Percentiles rank a stretch among this genome's conserved stretches.
Conservation (phyloP, 805 yeast genomes). For the Yarrowia sp. region DNA sequence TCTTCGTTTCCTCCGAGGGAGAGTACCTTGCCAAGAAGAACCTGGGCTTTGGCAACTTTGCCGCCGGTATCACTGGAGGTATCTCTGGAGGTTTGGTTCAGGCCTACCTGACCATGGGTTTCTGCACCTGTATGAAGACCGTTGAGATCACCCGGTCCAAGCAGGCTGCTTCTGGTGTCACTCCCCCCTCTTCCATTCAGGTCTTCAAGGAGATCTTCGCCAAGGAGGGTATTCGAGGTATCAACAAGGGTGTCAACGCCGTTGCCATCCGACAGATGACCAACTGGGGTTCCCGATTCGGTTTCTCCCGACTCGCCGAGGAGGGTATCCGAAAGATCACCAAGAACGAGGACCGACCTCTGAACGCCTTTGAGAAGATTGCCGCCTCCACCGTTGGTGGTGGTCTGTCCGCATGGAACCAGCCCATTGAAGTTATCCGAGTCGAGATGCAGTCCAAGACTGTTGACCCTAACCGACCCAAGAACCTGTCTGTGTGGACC, state of each 20-base stretch:
- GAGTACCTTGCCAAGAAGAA: slow-evolving; percentile 72
- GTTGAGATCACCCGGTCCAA: slow-evolving; percentile 94
- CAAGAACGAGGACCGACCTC: slow-evolving; percentile 65
- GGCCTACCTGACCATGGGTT: slow-evolving; percentile 94
- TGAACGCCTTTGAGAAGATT: slow-evolving; percentile 81
- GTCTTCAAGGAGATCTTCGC: slow-evolving; percentile 85
- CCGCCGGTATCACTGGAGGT: slow-evolving; percentile 95
- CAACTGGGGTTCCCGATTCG: slow-evolving; percentile 98
- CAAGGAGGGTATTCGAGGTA: slow-evolving; percentile 91
- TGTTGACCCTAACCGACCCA: slow-evolving; percentile 93
- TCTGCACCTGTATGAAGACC: slow-evolving; percentile 99
- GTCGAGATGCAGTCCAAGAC: slow-evolving; percentile 98
- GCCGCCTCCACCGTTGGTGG: slow-evolving; percentile 91
- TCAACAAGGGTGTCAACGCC: slow-evolving; percentile 97
- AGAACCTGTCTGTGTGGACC: slow-evolving; percentile 77
- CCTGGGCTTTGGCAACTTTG: slow-evolving; percentile 69
- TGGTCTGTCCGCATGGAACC: slow-evolving; percentile 98
- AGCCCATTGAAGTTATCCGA: slow-evolving; percentile 96
- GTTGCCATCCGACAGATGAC: slow-evolving; percentile 99
- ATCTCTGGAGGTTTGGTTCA: slow-evolving; percentile 95
- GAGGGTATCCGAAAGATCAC: slow-evolving; percentile 71
- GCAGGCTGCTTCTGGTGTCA: slow-evolving; percentile 71
- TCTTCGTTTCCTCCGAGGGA: slow-evolving; percentile 91
- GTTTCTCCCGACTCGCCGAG: slow-evolving; percentile 90
- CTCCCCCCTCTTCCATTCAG: slow-evolving; percentile 76